These are phyloP conservation scores for Penstemon davidsonii DNA, from an alignment of 257 asterid genomes.

Conservation along the genomic window DNA sequence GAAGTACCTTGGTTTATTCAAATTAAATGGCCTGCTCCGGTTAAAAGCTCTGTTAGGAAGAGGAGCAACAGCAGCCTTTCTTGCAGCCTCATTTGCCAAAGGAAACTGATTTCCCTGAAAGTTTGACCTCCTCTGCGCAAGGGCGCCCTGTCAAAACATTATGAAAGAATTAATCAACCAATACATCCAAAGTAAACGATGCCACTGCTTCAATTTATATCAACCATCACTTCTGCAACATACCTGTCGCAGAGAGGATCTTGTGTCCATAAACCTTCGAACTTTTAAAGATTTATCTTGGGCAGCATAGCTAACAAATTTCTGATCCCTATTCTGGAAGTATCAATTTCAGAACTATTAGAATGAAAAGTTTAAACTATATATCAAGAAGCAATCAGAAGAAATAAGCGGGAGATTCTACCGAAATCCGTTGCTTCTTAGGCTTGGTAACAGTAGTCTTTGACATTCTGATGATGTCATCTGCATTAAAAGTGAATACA, in stretches of 20 bases:
- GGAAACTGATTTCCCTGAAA: slow-evolving; percentile 77
- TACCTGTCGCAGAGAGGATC: slow-evolving; percentile 83
- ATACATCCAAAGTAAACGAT: background rate
- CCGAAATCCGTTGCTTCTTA: slow-evolving; percentile 64
- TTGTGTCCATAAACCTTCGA: slow-evolving; percentile 55
- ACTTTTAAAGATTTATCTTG: slow-evolving; percentile 59
- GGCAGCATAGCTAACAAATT: slow-evolving; percentile 39
- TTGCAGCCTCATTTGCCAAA: slow-evolving; percentile 72
- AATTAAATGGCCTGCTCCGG: slow-evolving; percentile 43
- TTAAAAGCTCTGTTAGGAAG: slow-evolving; percentile 53
- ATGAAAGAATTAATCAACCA: background rate
- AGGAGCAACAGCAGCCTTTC: slow-evolving; percentile 73
- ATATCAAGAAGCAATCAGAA: slow-evolving; percentile 16
- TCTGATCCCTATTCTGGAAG: slow-evolving; percentile 64
- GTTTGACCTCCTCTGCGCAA: slow-evolving; percentile 76
- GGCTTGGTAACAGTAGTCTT: slow-evolving; percentile 47
- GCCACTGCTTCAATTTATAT: background rate
- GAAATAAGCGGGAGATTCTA: slow-evolving; percentile 34
- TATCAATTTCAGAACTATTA: slow-evolving; percentile 21
- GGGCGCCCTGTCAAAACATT: slow-evolving; percentile 59
- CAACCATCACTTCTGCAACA: slow-evolving; percentile 10
- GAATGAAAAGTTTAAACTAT: background rate
- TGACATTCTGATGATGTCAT: slow-evolving; percentile 36
- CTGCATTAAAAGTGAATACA: slow-evolving; percentile 41
- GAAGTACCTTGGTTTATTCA: slow-evolving; percentile 65